Base-by-base conservation (phyloP, 768 basidiomycete genomes). In the Auricularia auricula-judae region DNA sequence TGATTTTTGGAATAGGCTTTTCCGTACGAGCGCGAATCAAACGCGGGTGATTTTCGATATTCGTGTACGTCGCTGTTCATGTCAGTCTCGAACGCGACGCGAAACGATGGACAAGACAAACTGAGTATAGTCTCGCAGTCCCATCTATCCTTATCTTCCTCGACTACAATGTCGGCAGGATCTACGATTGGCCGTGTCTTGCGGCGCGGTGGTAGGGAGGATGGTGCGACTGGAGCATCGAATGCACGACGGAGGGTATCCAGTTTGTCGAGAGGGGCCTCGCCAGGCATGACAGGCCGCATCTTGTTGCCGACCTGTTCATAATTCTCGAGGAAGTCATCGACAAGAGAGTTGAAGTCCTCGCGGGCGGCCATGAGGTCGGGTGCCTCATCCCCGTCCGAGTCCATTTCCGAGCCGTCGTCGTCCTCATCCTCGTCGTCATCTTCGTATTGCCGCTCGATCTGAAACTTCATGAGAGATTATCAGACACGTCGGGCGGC, bases 121-220 rank as follows among this genome's bases (percentile, higher is more conserved):
- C 96, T 87, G 2, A 99, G 78, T 44, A 99, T 89, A 1, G 93
- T 97, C 74, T 99, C 95, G 66, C 91, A 95, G 72, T 99, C 97
- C 97, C 97, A 99, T 56, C 85, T 77, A n/a, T 77, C 73, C 65
- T 75, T 73, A 36, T 73, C 70, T 67, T 89, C 87, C 68, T 88
- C 85, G 76, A 59, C 76, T 61, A 79, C 70, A 68, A 71, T 69
- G 66, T 73, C 66, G 66, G 61, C 39, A 65, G 53, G 65, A 72
- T 74, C 65, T 65, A 60, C 63, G 66, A 66, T 18, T 62, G 69
- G 21, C 69, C 66, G 61, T 54, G 39, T 8, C 39, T 42, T 42
- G 39, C 39, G 39, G 39, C 39, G 39, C 39, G 39, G 39, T 42
- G 39, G 39, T 42, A 8, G 39, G 8, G 39, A 42, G 39, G 39